These are phyloP conservation scores for Yamadazyma dendronema DNA, from an alignment of 1,139 yeast genomes.

Conservation along the genomic window DNA sequence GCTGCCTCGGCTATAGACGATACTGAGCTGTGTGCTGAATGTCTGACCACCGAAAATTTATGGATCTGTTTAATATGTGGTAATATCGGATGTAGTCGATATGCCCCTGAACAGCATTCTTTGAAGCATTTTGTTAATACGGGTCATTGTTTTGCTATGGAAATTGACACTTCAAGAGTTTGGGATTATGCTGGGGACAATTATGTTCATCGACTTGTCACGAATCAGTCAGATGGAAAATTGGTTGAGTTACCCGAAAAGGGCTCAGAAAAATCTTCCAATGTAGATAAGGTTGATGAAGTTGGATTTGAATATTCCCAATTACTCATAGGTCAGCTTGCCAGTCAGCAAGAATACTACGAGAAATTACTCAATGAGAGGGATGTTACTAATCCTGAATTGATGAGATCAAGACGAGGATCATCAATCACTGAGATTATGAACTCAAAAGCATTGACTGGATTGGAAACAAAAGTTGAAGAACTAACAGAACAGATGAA, in stretches of 20 bases:
- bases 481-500: constrained; percentile 25
- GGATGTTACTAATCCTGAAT: constrained; percentile 17
- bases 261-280: constrained; percentile 7
- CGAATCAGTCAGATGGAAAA: constrained; percentile 84
- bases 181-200: constrained; percentile 96
- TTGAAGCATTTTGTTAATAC: constrained; percentile 74
- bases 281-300: constrained; percentile 43
- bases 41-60: constrained; percentile 28
- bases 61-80: constrained; percentile 52
- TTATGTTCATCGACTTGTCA: constrained; percentile 83
- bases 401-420: constrained; percentile 16
- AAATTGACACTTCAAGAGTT: constrained; percentile 75
- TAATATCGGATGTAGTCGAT: constrained; percentile 55
- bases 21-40: constrained; percentile 36
- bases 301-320: constrained; percentile 79
- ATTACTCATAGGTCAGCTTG: constrained; percentile 73
- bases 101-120: constrained; percentile 80
- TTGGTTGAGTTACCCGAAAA: constrained; percentile 65
- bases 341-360: constrained; percentile 85
- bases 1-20: constrained; percentile 12
- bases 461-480: constrained; percentile 36
- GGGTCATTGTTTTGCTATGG: constrained; percentile 93
- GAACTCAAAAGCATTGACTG: constrained; percentile 14
- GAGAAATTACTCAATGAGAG: constrained; percentile 53
- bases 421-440: constrained; percentile 17